Evolutionary conservation across 805 yeast species (phyloP).

Genomic region (Barnettozyma sucrosica): DNA sequence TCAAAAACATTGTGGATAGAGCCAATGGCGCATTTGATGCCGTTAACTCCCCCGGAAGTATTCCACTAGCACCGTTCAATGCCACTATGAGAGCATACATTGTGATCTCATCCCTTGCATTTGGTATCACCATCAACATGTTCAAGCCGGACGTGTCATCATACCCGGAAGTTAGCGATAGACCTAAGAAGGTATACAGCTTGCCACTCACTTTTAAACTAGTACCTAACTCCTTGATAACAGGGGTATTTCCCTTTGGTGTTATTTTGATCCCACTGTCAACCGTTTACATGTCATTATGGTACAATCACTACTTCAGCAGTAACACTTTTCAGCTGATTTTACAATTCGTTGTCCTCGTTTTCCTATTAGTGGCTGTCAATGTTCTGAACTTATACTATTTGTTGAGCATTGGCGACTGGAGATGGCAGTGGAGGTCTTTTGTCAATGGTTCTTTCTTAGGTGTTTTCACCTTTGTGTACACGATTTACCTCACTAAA

Average conservation of each 20-base stretch:
- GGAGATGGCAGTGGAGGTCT: constrained; percentile 29
- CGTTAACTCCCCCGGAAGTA: constrained; percentile 23
- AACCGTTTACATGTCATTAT: constrained; percentile 21
- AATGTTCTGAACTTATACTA: constrained; percentile 21
- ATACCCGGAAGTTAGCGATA: constrained; percentile 14
- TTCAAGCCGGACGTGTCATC: constrained; percentile 4
- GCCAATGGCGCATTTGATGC: constrained; percentile 18
- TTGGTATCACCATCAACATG: constrained; percentile 12
- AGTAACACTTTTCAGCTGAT: constrained; percentile 12
- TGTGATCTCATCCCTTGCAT: constrained; percentile 10
- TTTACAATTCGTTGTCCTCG: constrained; percentile 14
- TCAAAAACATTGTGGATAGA: constrained; percentile 8
- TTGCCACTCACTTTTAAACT: constrained; percentile 24
- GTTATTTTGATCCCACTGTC: constrained; percentile 25
- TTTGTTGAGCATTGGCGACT: constrained; percentile 23
- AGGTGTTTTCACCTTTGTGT: constrained; percentile 23
- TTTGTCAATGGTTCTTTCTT: constrained; percentile 24
- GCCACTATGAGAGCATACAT: constrained; percentile 10
- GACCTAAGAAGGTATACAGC: constrained; percentile 20
- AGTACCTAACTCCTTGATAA: constrained; percentile 24
- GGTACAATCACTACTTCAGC: constrained; percentile 25
- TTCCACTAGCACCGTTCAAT: constrained; percentile 7
- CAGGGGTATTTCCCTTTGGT: constrained; percentile 28
- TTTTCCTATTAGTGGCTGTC: constrained; percentile 15
- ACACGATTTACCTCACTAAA: constrained; percentile 24